Evolutionary conservation across 306 rosid genomes (phyloP), one percentile per base, ranked within the genome.

Genomic region (Spatholobus suberectus): DNA sequence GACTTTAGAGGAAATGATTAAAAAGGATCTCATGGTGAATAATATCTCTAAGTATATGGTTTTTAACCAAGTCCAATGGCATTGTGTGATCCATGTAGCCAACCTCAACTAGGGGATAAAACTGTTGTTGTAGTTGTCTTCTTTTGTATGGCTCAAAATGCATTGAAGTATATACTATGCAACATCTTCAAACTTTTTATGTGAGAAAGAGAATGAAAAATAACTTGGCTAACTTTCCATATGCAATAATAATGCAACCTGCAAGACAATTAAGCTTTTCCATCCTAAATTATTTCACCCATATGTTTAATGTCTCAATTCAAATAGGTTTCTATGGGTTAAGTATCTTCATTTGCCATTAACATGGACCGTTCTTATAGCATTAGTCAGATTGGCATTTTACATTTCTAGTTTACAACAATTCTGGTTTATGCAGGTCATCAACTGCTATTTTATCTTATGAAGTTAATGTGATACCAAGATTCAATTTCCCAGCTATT

Each of bases 401-500:
- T 63, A 29, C 69, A 62, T 71, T 34, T 83, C 21, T 52, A 52
- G 17, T 65, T 71, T 70, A 76, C 57, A 43, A 57, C 57, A 78
- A 80, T 63, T 73, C 40, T 41, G 41, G 78, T 61, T 82, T 66
- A 51, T 81, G 86, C 76, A 96, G 99, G 85, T 91, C 94, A 8
- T 92, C 96, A 35, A 80, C 98, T 29, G 85, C 98, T 41, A 88
- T 73, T 49, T 87, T 96, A 83, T 90, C 92, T 4, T 93, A 93
- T 70, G 99, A 96, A 86, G 92, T 96, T 58, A 92, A 88, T 76
- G 98, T 96, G 86, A 89, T 96, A 79, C 99, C 99, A 43, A 91
- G 97, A 82, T 88, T 96, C 88, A 96, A 93, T 84, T 91, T 96
- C 76, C 99, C 98, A 20, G 97, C 97, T 67, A 96, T 96, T 89